Conservation (phyloP, 2,329 filamentous ascomycete genomes). For the Phialophora tarda region DNA sequence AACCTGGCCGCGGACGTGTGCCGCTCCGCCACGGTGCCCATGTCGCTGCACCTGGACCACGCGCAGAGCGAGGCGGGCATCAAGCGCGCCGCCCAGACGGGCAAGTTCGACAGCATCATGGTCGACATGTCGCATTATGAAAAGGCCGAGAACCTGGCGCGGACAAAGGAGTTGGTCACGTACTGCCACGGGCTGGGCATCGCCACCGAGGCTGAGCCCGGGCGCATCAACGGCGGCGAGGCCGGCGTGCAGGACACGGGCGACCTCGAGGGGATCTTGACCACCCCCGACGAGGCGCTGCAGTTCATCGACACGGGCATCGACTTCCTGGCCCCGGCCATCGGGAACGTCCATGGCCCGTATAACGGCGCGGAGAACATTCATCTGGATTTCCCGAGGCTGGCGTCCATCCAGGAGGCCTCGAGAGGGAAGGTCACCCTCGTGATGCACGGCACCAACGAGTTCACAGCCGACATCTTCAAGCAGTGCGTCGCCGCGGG, state of each 20-base stretch:
- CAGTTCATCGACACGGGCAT: slow-evolving; percentile 75
- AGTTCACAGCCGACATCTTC: slow-evolving; percentile 62
- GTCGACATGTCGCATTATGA: slow-evolving; percentile 78
- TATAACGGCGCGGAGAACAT: slow-evolving; percentile 58
- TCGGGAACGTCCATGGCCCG: slow-evolving; percentile 77
- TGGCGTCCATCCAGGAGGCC: slow-evolving; percentile 56
- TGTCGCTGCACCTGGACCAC: slow-evolving; percentile 70
- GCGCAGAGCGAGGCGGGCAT: slow-evolving; percentile 68
- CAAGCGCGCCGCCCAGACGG: slow-evolving; percentile 64
- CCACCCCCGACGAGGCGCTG: slow-evolving; percentile 70
- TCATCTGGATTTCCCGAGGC: slow-evolving; percentile 47
- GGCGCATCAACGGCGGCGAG: slow-evolving; percentile 74
- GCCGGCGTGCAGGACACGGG: slow-evolving; percentile 73
- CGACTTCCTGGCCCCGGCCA: slow-evolving; percentile 74
- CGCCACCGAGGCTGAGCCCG: slow-evolving; percentile 72
- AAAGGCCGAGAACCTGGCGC: slow-evolving; percentile 70
- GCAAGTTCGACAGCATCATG: slow-evolving; percentile 71
- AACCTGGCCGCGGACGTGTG: slow-evolving; percentile 63
- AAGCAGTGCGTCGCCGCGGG: slow-evolving; percentile 61
- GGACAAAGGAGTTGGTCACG: slow-evolving; percentile 66
- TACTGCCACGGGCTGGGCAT: slow-evolving; percentile 71
- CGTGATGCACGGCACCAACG: slow-evolving; percentile 65
- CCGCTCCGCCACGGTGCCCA: slow-evolving; percentile 62
- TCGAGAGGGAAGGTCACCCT: slow-evolving; percentile 58
- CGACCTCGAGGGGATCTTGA: slow-evolving; percentile 67